These are phyloP conservation scores for Rubus parviflorus DNA, from an alignment of 306 rosid species.

Conservation along the genomic window DNA sequence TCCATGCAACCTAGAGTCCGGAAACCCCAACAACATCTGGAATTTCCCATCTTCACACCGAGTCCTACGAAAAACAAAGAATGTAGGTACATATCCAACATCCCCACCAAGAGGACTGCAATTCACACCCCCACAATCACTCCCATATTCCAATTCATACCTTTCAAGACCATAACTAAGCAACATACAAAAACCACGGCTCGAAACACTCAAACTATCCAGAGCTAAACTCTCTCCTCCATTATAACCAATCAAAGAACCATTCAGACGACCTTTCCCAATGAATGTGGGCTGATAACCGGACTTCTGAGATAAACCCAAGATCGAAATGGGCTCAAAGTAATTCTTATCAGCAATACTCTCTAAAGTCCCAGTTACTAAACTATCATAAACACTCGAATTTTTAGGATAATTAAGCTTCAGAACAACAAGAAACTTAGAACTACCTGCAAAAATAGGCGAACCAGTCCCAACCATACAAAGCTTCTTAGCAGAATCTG, in stretches of 20 bases:
- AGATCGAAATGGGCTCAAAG: conserved; percentile 53
- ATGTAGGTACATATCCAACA: conserved; percentile 42
- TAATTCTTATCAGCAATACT: conserved; percentile 39
- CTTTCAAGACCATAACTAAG: conserved; percentile 29
- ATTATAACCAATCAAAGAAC: conserved; percentile 40
- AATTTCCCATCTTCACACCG: conserved; percentile 43
- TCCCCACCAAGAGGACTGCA: conserved; percentile 45
- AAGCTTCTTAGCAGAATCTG: conserved; percentile 60
- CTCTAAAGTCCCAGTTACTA: conserved; percentile 67
- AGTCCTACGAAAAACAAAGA: conserved; percentile 35
- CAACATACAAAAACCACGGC: conserved; percentile 37
- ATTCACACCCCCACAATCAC: conserved; percentile 25
- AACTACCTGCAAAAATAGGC: too few species aligned
- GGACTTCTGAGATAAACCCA: conserved; percentile 49
- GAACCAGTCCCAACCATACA: conserved; percentile 67
- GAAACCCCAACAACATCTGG: conserved; percentile 66
- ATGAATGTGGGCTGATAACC: conserved; percentile 43
- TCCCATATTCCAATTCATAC: conserved; percentile 57
- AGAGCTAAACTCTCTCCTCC: conserved; percentile 34
- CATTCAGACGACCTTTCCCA: conserved; percentile 34
- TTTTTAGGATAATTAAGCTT: conserved; percentile 56
- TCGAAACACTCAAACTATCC: conserved; percentile 7
- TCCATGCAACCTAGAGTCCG: conserved; percentile 17
- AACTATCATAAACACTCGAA: conserved; percentile 37
- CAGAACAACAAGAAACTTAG: conserved; percentile 40